Conservation (phyloP, 176 grass and related monocot genomes). For the Oropetium thomaeum region DNA sequence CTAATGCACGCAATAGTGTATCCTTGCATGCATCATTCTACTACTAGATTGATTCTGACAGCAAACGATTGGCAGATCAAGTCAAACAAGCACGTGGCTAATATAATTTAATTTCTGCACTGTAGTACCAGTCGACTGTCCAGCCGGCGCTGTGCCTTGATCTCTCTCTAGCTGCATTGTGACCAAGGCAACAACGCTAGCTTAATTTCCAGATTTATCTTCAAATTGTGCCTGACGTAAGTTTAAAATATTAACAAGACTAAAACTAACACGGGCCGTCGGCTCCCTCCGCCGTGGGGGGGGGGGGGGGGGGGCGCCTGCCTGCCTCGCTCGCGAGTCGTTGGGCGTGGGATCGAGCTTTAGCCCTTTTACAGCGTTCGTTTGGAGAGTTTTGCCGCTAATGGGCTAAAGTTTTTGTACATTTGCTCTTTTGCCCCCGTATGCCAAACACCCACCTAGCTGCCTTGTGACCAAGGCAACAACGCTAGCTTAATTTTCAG, state of each 20-base stretch:
- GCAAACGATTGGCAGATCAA: background rate
- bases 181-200: background rate
- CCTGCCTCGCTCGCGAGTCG: too few species aligned
- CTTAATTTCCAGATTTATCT: background rate
- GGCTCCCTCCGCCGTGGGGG: too few species aligned
- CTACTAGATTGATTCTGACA: conserved; percentile 17
- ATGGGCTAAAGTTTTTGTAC: too few species aligned
- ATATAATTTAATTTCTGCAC: background rate
- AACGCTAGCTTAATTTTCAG: background rate
- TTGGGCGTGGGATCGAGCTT: too few species aligned
- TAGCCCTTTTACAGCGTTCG: too few species aligned
- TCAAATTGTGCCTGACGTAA: background rate
- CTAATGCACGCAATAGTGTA: too few species aligned
- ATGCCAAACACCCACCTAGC: too few species aligned
- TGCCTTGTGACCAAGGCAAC: too few species aligned
- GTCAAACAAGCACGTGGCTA: conserved; percentile 27
- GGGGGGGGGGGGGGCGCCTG: too few species aligned
- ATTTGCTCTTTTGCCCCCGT: too few species aligned
- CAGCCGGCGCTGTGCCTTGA: background rate
- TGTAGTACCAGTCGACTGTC: background rate
- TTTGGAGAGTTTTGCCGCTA: too few species aligned
- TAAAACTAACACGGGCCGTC: background rate
- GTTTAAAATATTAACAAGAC: background rate
- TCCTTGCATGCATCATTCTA: background rate
- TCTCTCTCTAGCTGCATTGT: background rate